These are phyloP conservation scores for Podospora bellae-mahoneyi DNA, from an alignment of 495 filamentous ascomycete genomes.

Conservation along the genomic window DNA sequence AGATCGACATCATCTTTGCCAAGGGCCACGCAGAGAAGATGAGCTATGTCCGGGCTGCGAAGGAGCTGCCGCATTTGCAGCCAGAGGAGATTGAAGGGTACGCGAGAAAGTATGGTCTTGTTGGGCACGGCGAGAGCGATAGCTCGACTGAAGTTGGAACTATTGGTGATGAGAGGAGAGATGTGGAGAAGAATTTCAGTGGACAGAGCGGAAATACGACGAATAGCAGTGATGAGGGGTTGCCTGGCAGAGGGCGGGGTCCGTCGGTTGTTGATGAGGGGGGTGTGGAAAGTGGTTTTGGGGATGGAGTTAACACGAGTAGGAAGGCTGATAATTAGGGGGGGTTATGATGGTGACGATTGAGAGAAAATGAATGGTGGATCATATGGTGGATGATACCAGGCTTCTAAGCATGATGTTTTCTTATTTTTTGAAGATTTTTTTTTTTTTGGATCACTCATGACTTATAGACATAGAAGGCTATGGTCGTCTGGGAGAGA, in stretches of 20 bases:
- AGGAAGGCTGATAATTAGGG: neutral
- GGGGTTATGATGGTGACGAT: neutral
- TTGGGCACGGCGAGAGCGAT: conserved; percentile 12
- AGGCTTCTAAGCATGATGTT: neutral
- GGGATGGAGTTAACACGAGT: conserved; percentile 9
- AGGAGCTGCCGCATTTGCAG: conserved; percentile 64
- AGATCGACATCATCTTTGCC: conserved; percentile 76
- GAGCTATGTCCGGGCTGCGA: conserved; percentile 65
- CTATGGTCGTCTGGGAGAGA: neutral
- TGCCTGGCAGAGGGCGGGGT: neutral
- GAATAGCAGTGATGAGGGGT: conserved; percentile 5
- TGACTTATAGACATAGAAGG: neutral
- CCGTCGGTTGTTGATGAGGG: conserved; percentile 16
- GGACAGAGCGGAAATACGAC: neutral
- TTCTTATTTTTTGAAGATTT: neutral
- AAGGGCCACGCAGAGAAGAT: conserved; percentile 75
- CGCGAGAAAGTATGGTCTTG: conserved; percentile 59
- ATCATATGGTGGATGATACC: neutral
- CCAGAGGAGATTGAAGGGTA: conserved; percentile 62
- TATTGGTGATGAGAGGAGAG: conserved; percentile 7
- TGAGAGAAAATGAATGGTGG: neutral
- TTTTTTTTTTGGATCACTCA: neutral
- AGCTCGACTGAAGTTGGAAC: neutral
- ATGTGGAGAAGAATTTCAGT: conserved; percentile 15
- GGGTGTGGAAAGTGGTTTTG: conserved; percentile 17